phyloP scores from a whole-genome alignment of 2,329 filamentous ascomycete genomes.

The Leptographium wingfieldii region DNA sequence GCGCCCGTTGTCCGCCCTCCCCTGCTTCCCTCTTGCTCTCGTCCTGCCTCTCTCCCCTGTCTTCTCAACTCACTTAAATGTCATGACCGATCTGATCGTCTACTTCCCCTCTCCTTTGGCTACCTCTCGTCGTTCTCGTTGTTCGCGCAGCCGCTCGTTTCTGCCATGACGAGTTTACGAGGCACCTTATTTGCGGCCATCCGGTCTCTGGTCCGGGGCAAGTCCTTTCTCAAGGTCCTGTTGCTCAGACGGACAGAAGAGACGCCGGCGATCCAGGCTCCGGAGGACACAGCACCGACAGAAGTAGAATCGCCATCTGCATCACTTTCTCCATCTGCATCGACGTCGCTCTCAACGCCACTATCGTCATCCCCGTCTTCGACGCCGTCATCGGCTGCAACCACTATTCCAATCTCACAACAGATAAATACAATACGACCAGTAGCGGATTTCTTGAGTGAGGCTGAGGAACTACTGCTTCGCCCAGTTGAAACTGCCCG shows the following conservation, averaged over 20 bases:
- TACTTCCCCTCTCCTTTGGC: background rate
- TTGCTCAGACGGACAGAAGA: constrained; percentile 35
- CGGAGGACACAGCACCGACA: constrained; percentile 10
- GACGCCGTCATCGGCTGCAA: background rate
- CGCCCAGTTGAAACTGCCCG: constrained; percentile 32
- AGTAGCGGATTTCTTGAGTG: constrained; percentile 40
- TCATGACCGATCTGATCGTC: background rate
- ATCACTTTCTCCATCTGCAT: background rate
- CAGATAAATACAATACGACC: constrained; percentile 14
- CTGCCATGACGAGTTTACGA: constrained; percentile 44
- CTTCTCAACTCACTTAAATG: background rate
- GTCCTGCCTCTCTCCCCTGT: background rate
- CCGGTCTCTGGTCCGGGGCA: constrained; percentile 46
- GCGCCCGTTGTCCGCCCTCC: background rate
- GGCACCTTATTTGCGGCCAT: constrained; percentile 42
- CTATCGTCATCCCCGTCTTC: constrained; percentile 1
- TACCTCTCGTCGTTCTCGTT: constrained; percentile 12
- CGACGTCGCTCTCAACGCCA: background rate
- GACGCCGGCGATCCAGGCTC: too few species aligned
- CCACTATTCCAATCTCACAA: background rate
- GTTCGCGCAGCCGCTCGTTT: constrained; percentile 38
- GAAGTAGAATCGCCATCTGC: background rate
- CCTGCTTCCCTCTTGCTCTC: background rate
- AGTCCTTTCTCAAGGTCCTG: constrained; percentile 44
- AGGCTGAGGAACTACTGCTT: constrained; percentile 40